phyloP scores from a whole-genome alignment of 2,329 filamentous ascomycete genomes.

The Colletotrichum sp. region DNA sequence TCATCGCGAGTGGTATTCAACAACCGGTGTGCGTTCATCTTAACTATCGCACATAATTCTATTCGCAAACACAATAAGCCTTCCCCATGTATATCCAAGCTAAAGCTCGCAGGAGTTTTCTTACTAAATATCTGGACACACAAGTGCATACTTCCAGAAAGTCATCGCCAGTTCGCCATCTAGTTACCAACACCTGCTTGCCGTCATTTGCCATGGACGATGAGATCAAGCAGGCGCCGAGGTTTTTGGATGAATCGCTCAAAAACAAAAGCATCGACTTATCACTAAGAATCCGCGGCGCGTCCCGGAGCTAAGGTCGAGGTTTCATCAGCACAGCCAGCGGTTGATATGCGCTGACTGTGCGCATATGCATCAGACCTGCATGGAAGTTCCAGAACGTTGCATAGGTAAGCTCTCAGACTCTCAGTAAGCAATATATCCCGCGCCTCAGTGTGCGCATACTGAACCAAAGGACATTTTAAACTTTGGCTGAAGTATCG shows the following conservation, averaged over 20 bases:
- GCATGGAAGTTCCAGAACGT: not conserved
- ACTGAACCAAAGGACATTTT: not conserved
- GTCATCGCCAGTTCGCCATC: no score
- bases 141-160: no score
- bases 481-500: not conserved
- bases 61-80: no score
- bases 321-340: not conserved
- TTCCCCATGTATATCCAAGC: no score
- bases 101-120: no score
- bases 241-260: not conserved
- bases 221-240: fast-evolving
- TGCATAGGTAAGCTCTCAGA: not conserved
- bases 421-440: not conserved
- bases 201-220: fast-evolving
- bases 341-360: not conserved
- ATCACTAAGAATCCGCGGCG: not conserved
- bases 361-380: not conserved
- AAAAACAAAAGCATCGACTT: not conserved
- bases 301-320: not conserved
- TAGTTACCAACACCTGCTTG: not conserved
- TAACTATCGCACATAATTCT: no score
- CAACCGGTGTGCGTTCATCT: no score
- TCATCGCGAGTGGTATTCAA: no score
- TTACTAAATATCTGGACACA: no score
- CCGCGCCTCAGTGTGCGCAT: not conserved